These are phyloP conservation scores for Ophiostoma angusticollis DNA, from an alignment of 2,329 filamentous ascomycete genomes.

Conservation along the genomic window DNA sequence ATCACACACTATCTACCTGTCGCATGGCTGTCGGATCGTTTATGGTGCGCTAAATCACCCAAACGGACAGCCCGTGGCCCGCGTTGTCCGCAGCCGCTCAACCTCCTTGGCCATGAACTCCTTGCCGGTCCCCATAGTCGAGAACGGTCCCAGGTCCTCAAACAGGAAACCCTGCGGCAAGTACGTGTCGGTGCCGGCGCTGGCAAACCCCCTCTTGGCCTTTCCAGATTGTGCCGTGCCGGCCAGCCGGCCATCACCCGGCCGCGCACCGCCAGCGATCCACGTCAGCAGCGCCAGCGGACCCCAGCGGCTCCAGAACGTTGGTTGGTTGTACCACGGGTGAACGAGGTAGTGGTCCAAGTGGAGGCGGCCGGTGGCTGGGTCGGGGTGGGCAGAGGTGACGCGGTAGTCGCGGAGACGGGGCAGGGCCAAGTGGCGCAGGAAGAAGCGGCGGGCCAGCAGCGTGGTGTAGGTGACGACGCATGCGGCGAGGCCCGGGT, in stretches of 20 bases:
- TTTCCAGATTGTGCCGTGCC: slow-evolving; percentile 13
- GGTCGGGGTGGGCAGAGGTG: slow-evolving; percentile 33
- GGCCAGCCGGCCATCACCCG: slow-evolving; percentile 14
- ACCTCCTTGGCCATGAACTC: slow-evolving; percentile 32
- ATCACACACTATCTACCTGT: no score
- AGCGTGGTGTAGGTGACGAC: slow-evolving; percentile 35
- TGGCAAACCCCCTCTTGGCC: slow-evolving; percentile 22
- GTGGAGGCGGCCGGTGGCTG: slow-evolving; percentile 39
- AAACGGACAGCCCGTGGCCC: slow-evolving; percentile 37
- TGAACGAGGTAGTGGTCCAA: slow-evolving; percentile 41
- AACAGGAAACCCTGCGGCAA: slow-evolving; percentile 39
- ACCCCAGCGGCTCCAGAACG: slow-evolving; percentile 49
- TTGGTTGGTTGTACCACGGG: slow-evolving; percentile 52
- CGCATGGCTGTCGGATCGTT: no score
- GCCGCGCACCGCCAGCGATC: slow-evolving; percentile 31
- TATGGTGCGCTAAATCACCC: background rate
- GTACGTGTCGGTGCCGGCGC: slow-evolving; percentile 31
- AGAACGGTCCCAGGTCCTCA: slow-evolving; percentile 49
- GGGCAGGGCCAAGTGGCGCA: slow-evolving; percentile 49
- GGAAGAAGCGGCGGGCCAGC: slow-evolving; percentile 35
- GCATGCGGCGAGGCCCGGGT: slow-evolving; percentile 26
- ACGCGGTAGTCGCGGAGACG: slow-evolving; percentile 30
- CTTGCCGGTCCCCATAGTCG: slow-evolving; percentile 38
- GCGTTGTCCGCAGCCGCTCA: slow-evolving; percentile 22
- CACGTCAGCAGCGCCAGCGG: slow-evolving; percentile 37